These are phyloP conservation scores for Kwoniella mangroviensis DNA, from an alignment of 768 basidiomycete genomes.

Conservation along the genomic window DNA sequence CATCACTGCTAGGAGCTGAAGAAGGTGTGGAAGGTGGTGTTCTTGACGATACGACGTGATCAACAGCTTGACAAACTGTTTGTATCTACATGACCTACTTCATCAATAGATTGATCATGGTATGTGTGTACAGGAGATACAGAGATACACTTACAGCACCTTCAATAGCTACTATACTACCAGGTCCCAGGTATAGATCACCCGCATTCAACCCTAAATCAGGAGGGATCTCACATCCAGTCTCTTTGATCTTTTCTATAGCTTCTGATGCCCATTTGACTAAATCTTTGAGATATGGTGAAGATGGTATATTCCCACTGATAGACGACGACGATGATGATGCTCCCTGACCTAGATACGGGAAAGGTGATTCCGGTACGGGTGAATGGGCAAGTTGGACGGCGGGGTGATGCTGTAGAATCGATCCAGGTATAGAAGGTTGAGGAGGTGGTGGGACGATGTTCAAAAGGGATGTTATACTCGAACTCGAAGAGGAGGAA, in stretches of 20 bases:
- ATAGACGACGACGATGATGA: neutral
- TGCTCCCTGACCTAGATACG: constrained; percentile 24
- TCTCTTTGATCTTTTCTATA: constrained; percentile 50
- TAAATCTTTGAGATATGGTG: constrained; percentile 45
- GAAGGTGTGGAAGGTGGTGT: constrained; percentile 4
- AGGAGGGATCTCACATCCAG: constrained; percentile 53
- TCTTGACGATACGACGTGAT: constrained; percentile 61
- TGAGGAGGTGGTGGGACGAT: constrained; percentile 36
- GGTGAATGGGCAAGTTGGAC: constrained; percentile 49
- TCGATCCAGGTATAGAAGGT: constrained; percentile 35
- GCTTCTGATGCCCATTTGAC: constrained; percentile 53
- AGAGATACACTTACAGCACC: constrained; percentile 48
- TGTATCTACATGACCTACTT: constrained; percentile 34
- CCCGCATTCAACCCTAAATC: constrained; percentile 50
- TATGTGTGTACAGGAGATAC: neutral
- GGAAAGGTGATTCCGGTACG: constrained; percentile 40
- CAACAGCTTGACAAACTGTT: constrained; percentile 81
- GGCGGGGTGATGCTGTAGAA: constrained; percentile 48
- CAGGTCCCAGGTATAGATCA: constrained; percentile 55
- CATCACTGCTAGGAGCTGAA: neutral
- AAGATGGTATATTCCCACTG: constrained; percentile 24
- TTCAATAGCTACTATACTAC: constrained; percentile 56
- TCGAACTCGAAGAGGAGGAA: constrained; percentile 15
- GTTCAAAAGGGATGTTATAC: constrained; percentile 21
- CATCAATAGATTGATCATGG: neutral